Conservation (phyloP, 768 basidiomycete species). For the Xerocomus brunneocitrinus region DNA sequence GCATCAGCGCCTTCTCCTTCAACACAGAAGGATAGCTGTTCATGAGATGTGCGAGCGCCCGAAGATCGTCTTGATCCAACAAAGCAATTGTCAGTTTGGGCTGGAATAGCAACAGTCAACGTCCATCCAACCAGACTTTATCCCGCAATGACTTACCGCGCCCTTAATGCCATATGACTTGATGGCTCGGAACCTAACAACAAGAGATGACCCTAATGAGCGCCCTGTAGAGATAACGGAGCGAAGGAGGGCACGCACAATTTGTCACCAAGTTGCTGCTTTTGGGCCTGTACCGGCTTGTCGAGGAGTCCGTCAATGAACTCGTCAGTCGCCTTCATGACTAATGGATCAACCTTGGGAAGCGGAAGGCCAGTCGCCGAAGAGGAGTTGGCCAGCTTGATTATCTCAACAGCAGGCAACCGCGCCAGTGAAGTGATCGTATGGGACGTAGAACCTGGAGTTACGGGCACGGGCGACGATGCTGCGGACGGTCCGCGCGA, state of each 20-base stretch:
- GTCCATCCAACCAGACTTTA: not conserved
- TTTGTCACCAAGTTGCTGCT: conserved; percentile 79
- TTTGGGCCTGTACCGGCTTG: conserved; percentile 56
- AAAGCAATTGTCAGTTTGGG: conserved; percentile 83
- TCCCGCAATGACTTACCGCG: conserved; percentile 46
- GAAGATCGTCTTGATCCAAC: conserved; percentile 81
- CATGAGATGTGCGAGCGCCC: conserved; percentile 79
- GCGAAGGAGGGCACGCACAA: conserved; percentile 41
- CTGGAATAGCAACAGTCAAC: conserved; percentile 31
- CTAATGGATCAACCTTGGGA: conserved; percentile 65
- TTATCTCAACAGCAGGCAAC: conserved; percentile 71
- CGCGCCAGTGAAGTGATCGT: conserved; percentile 69
- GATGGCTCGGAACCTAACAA: conserved; percentile 47
- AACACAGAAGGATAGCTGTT: conserved; percentile 80
- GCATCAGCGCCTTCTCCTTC: conserved; percentile 63
- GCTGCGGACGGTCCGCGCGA: conserved; percentile 69
- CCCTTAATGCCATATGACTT: conserved; percentile 81
- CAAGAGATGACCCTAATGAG: conserved; percentile 20
- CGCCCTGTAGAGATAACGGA: conserved; percentile 4
- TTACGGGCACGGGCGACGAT: conserved; percentile 64
- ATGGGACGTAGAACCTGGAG: conserved; percentile 47
- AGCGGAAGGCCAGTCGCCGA: conserved; percentile 48
- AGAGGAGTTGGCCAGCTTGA: conserved; percentile 55
- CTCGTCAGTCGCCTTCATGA: conserved; percentile 64
- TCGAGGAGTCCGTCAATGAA: conserved; percentile 62